Base-by-base conservation (phyloP, 345 rosid species). In the Lumnitzera racemosa region DNA sequence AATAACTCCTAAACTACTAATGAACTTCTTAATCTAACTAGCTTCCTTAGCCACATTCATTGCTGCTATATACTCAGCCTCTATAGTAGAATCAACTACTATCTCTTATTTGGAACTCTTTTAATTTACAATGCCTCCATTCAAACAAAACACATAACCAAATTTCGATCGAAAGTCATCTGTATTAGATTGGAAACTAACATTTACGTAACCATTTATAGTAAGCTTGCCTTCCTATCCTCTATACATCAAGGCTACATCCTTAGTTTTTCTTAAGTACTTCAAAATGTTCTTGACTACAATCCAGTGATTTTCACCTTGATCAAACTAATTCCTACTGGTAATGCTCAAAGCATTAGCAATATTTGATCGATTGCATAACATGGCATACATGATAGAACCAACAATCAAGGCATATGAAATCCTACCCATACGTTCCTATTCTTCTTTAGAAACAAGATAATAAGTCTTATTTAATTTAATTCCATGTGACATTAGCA, bases 11-110 rank as follows among this genome's bases (percentile, higher is more conserved):
- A 55, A 46, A 13, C 31, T 12, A 2, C 11, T 11, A 1, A 55
- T 29, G 10, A 55, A 55, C 47, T 55, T 55, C 58, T 55, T 55
- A 16, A 55, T 55, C 46, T 46, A 55, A 29, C n/a, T 20, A 12
- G 47, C 46, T 23, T 55, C 47, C 36, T 55, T 55, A 13, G 58
- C 0, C 0, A 12, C 20, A 3, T 55, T 3, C 0, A 12, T 24
- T 8, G 43, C 20, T 0, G 41, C 8, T 17, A 55, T 7, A 55
- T 55, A 55, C 16, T 55, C 20, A 3, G 58, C 58, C 46, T 55
- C 58, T 3, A 20, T 55, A 20, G 58, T 55, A 27, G 60, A 57
- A 57, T 57, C 12, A 2, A 0, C 25, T 12, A 16, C 20, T 41
- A 13, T 57, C 3, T 41, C 31, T 3, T 57, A 25, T 17, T 57